Evolutionary conservation across 345 rosid species (phyloP).

Genomic region (Eucalyptus cloeziana): DNA sequence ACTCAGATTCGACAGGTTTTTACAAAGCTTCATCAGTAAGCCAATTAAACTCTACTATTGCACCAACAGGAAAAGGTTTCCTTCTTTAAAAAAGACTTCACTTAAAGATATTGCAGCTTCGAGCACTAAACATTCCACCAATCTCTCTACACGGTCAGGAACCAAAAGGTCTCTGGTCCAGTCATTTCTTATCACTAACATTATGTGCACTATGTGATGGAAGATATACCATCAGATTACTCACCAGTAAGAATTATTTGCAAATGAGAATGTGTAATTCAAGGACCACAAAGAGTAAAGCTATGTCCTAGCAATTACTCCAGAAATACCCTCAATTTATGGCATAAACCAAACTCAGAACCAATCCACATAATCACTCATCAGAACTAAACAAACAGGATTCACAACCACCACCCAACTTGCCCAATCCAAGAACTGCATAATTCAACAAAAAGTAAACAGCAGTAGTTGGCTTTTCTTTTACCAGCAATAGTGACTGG

Average conservation of each 20-base stretch:
- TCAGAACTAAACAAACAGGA: neutral
- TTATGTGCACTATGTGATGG: neutral
- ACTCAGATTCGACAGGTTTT: neutral
- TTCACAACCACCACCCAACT: neutral
- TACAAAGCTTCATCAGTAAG: neutral
- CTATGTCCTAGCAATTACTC: neutral
- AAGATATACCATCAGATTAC: neutral
- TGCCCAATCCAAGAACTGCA: neutral
- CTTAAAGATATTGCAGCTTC: neutral
- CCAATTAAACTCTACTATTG: neutral
- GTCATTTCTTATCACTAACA: neutral
- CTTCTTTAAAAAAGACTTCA: neutral
- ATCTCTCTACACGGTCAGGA: neutral
- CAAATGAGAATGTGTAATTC: neutral
- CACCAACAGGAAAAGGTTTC: neutral
- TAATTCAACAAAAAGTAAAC: neutral
- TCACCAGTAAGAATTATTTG: neutral
- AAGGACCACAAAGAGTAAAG: neutral
- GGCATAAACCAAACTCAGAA: neutral
- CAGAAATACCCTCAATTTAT: neutral
- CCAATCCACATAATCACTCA: neutral
- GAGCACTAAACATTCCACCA: neutral
- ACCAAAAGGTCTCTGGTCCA: neutral
- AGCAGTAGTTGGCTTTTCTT: neutral
- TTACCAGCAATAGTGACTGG: slow-evolving; percentile 90